phyloP scores from a whole-genome alignment of 2,329 filamentous ascomycete genomes.

The Alternaria metachromatica region DNA sequence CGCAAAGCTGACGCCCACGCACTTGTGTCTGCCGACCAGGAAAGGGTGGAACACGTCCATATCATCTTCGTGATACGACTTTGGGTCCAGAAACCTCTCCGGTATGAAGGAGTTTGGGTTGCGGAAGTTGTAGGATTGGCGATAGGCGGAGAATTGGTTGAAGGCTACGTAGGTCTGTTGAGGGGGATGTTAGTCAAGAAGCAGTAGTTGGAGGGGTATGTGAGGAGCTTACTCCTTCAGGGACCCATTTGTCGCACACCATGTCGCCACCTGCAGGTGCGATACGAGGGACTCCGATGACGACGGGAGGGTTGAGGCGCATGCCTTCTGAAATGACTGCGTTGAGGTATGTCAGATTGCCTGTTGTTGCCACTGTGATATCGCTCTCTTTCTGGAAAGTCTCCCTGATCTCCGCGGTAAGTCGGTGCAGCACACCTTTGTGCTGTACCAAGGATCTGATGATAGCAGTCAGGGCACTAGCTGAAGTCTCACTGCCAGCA shows the following conservation, averaged over 20 bases:
- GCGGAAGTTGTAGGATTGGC: constrained; percentile 36
- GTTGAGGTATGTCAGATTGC: constrained; percentile 32
- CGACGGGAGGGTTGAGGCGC: constrained; percentile 36
- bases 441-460: constrained; percentile 42
- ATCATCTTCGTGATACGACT: constrained; percentile 25
- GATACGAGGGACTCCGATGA: constrained; percentile 25
- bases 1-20: constrained; percentile 37
- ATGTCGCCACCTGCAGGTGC: constrained; percentile 31
- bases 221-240: constrained; percentile 24
- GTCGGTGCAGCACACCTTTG: constrained; percentile 30
- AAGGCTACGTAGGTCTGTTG: constrained; percentile 37
- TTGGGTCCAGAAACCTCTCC: constrained; percentile 38
- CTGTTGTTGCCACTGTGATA: constrained; percentile 29
- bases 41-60: constrained; percentile 36
- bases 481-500: constrained; percentile 55
- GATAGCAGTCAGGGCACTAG: constrained; percentile 47
- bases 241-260: constrained; percentile 31
- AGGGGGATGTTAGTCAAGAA: neutral
- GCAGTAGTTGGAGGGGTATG: neutral
- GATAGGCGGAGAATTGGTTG: constrained; percentile 38
- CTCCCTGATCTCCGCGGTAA: constrained; percentile 33
- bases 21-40: constrained; percentile 32
- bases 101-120: constrained; percentile 42
- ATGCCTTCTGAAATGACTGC: constrained; percentile 49
- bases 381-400: constrained; percentile 31